Evolutionary conservation across 2,329 filamentous ascomycete species (phyloP), one percentile per base, ranked within the genome.

Genomic region (Microdochium nivale): DNA sequence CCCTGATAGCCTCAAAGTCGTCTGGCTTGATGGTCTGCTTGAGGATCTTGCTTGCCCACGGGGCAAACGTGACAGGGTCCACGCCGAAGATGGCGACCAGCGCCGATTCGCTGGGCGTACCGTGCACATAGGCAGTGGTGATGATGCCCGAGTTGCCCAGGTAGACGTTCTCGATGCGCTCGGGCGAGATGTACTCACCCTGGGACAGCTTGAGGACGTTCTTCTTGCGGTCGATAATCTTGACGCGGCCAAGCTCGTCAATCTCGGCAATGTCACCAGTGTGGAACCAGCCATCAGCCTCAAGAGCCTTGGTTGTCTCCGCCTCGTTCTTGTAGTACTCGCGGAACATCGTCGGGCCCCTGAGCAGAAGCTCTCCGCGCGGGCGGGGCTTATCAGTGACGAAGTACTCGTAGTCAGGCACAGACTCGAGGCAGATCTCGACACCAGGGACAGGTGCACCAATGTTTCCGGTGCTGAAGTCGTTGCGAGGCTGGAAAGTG

Each of bases 131-230:
- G 2, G 86, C 90, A 64, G 87, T 86, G 23, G 84, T 80, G 25
- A 97, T 73, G 59, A 91, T 84, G 57, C 81, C 86, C 56, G 84
- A 84, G 71, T 87, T 90, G 56, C 87, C 89, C 56, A 95, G 77
- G 68, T 91, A 95, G 33, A 96, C 87, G 67, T 96, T 96, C 76
- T 99, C 94, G 64, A 99, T 89, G 52, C 91, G 88, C 73, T 99
- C 94, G 14, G 94, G 94, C 1, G 91, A 96, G 62, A 99, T 90
- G 72, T 99, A 99, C 73, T 99, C 94, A 67, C 94, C 94, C 70
- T 99, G 94, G 0, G 92, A 86, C 52, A 99, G 82, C 79, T 99
- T 99, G 65, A 99, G 83, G n/a, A 99, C 89, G 71, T 97, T 97
- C 86, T 99, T 99, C 72, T 90, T 86, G 62, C 94, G 90, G 70